Evolutionary conservation across 1,284 basidiomycete genomes (phyloP).

Genomic region (Ustilago cynodontis): DNA sequence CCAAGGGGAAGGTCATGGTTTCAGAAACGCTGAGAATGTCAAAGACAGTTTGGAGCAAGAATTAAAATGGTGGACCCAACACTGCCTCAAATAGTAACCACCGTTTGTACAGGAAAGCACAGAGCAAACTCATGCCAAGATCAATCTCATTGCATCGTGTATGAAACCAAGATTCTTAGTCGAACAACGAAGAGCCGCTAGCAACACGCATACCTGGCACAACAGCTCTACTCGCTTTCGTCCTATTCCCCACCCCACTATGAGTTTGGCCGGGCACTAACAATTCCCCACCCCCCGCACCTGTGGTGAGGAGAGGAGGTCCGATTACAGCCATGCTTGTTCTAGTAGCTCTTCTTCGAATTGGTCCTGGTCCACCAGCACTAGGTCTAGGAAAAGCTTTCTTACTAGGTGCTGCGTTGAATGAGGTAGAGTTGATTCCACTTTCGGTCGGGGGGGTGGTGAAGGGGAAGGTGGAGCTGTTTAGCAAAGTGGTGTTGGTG

Average conservation of each 20-base stretch:
- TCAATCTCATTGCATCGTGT: too few relatives aligned
- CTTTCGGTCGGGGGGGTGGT: background rate
- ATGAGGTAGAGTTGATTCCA: slow-evolving; percentile 10
- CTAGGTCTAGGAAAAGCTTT: slow-evolving; percentile 44
- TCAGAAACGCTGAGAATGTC: slow-evolving; percentile 30
- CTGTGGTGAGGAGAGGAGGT: background rate
- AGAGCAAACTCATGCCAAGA: too few relatives aligned
- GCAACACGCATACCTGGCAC: slow-evolving; percentile 6
- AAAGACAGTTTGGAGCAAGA: slow-evolving; percentile 39
- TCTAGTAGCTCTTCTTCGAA: slow-evolving; percentile 15
- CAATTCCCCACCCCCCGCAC: background rate
- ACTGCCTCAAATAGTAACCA: slow-evolving; percentile 3
- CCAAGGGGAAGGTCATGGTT: slow-evolving; percentile 59
- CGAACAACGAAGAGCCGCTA: slow-evolving; percentile 1
- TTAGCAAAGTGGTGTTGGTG: slow-evolving; percentile 9
- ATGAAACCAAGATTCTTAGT: background rate
- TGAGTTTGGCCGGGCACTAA: slow-evolving; percentile 21
- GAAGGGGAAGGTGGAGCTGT: slow-evolving; percentile 7
- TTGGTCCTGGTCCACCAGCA: slow-evolving; percentile 45
- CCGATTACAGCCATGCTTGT: slow-evolving; percentile 29
- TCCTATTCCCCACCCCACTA: slow-evolving; percentile 29
- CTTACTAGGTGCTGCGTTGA: slow-evolving; percentile 18
- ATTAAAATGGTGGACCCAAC: slow-evolving; percentile 26
- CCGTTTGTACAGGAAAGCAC: too few relatives aligned
- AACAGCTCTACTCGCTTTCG: slow-evolving; percentile 30